Evolutionary conservation across 805 yeast genomes (phyloP).

Genomic region (Barnettozyma vustinii): DNA sequence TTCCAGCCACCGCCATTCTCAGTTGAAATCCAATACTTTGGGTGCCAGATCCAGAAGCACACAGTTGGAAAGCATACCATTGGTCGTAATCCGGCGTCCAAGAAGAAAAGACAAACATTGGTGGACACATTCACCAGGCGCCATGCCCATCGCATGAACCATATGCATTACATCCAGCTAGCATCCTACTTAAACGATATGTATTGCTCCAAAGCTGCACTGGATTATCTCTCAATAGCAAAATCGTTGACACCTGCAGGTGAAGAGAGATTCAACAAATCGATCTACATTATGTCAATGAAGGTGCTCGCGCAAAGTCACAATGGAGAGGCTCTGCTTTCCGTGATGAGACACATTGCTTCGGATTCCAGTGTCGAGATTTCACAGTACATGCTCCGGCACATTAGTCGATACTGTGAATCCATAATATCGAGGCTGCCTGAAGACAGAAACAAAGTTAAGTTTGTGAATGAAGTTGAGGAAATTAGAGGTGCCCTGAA

Average conservation of each 20-base stretch:
- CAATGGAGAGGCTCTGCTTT: neutral
- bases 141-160: neutral
- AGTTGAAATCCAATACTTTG: slow-evolving; percentile 10
- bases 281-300: slow-evolving; percentile 3
- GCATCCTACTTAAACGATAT: slow-evolving; percentile 9
- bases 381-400: neutral
- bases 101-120: neutral
- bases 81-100: neutral
- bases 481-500: neutral
- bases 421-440: neutral
- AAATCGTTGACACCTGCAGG: slow-evolving; percentile 1
- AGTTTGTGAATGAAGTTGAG: neutral
- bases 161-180: slow-evolving; percentile 9
- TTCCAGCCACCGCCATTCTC: slow-evolving; percentile 12
- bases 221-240: slow-evolving; percentile 12
- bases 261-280: neutral
- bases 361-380: neutral
- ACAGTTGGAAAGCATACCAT: neutral
- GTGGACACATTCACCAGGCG: neutral
- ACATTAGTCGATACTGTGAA: neutral
- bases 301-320: neutral
- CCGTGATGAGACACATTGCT: neutral
- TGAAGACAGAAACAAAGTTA: neutral
- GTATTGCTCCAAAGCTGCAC: slow-evolving; percentile 3
- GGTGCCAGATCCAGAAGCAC: neutral